Percentiles rank a stretch among this genome's conserved stretches.
These are phyloP conservation scores for Eremomyces bilateralis DNA, from an alignment of 495 filamentous ascomycete genomes.

Conservation along the genomic window DNA sequence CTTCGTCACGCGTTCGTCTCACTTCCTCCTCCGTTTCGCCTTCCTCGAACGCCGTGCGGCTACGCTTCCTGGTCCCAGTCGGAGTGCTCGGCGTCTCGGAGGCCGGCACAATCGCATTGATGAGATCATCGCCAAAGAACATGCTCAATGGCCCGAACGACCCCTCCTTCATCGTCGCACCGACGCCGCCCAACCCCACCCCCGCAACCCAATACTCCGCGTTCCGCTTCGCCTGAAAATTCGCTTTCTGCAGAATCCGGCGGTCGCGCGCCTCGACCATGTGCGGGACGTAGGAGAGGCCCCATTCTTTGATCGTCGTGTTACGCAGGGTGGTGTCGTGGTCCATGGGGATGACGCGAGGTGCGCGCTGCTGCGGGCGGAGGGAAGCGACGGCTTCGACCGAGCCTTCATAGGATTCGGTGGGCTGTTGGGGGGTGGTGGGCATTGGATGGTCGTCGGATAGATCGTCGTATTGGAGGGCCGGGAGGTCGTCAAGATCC, in stretches of 20 bases:
- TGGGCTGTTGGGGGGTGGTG: background rate
- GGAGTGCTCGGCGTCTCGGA: slow-evolving; percentile 8
- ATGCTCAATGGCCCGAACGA: slow-evolving; percentile 24
- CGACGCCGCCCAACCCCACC: slow-evolving; percentile 26
- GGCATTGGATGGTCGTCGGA: slow-evolving; percentile 9
- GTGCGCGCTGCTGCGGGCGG: slow-evolving; percentile 6
- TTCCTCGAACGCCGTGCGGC: slow-evolving; percentile 14
- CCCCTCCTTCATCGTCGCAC: slow-evolving; percentile 21
- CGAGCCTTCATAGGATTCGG: slow-evolving; percentile 2
- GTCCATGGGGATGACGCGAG: slow-evolving; percentile 12
- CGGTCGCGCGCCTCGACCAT: slow-evolving; percentile 12
- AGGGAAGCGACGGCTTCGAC: slow-evolving; percentile 5
- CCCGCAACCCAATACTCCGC: slow-evolving; percentile 19
- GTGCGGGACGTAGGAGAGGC: slow-evolving; percentile 16
- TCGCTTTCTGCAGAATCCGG: slow-evolving; percentile 8
- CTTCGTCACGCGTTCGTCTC: too few relatives aligned
- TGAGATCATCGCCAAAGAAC: slow-evolving; percentile 34
- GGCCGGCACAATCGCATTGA: slow-evolving; percentile 22
- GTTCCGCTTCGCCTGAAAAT: slow-evolving; percentile 17
- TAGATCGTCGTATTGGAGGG: too few relatives aligned
- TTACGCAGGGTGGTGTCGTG: slow-evolving; percentile 15
- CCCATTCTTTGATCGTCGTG: slow-evolving; percentile 17
- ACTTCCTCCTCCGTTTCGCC: slow-evolving; percentile 21
- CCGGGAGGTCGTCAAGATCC: slow-evolving; percentile 27
- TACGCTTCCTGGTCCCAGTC: slow-evolving; percentile 19